Evolutionary conservation across 2,329 filamentous ascomycete species (phyloP).

Genomic region (Nannizzia gypsea): DNA sequence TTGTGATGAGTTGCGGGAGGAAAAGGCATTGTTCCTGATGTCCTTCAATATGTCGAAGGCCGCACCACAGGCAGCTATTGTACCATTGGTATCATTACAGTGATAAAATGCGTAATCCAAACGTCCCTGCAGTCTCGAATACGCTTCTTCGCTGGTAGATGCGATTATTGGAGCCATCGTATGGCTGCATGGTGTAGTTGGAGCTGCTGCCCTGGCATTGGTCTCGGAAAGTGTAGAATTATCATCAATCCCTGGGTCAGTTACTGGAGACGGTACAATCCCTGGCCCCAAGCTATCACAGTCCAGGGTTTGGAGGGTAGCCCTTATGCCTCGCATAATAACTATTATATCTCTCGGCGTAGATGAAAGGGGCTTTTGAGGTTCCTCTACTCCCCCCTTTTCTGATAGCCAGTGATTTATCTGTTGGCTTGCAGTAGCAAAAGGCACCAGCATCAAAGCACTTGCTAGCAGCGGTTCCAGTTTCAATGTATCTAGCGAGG

Average conservation of each 20-base stretch:
- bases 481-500: constrained; percentile 6
- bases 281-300: not conserved
- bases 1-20: not conserved
- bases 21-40: constrained; percentile 3
- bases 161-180: constrained; percentile 1
- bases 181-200: not conserved
- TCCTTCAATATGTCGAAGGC: constrained; percentile 5
- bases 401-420: constrained; percentile 13
- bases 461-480: constrained; percentile 15
- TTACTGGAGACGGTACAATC: not conserved
- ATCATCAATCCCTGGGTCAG: not conserved
- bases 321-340: constrained; percentile 5
- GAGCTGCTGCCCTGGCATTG: not conserved
- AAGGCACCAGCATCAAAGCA: constrained; percentile 12
- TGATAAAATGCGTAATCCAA: not conserved
- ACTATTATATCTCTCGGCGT: constrained; percentile 6
- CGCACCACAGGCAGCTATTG: constrained; percentile 3
- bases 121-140: constrained; percentile 2
- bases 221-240: not conserved
- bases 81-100: not conserved
- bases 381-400: not conserved
- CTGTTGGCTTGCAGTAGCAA: constrained; percentile 12
- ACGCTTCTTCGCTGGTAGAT: not conserved
- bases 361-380: constrained; percentile 2
- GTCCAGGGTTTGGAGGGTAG: constrained; percentile 5